Percentiles rank a stretch among this genome's conserved stretches.
Conservation (phyloP, 108 stramenopile species). For the Pseudonitzschia multistriata region DNA sequence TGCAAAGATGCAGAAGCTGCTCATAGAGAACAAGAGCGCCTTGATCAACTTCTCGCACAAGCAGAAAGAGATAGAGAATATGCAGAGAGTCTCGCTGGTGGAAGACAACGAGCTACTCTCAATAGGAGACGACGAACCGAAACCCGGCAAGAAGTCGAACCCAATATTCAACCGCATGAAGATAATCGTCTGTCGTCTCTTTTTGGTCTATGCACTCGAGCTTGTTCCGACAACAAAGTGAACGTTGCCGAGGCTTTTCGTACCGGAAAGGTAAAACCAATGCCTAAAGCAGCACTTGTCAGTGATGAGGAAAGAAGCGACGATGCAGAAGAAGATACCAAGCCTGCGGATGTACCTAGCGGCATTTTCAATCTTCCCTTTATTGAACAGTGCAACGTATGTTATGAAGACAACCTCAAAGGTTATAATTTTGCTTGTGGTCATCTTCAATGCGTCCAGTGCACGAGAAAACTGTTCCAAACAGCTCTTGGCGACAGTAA, state of each 20-base stretch:
- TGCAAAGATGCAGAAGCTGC: constrained; percentile 51
- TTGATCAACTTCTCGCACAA: constrained; percentile 26
- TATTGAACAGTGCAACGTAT: constrained; percentile 42
- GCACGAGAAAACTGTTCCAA: constrained; percentile 35
- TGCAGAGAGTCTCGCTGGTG: constrained; percentile 27
- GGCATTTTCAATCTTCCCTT: constrained; percentile 23
- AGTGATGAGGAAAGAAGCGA: constrained; percentile 13
- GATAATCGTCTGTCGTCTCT: constrained; percentile 24
- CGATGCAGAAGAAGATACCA: constrained; percentile 13
- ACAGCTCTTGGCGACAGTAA: constrained; percentile 42
- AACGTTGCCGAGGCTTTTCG: constrained; percentile 38
- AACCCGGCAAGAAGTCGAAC: background rate
- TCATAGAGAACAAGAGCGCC: constrained; percentile 40
- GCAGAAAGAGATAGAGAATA: constrained; percentile 37
- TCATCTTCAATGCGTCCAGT: constrained; percentile 40
- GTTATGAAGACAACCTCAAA: constrained; percentile 30
- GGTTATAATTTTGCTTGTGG: constrained; percentile 40
- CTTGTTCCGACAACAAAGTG: constrained; percentile 35
- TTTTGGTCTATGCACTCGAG: constrained; percentile 36
- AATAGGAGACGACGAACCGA: background rate
- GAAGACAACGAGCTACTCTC: constrained; percentile 23
- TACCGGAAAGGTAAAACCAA: constrained; percentile 33
- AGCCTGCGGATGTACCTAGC: constrained; percentile 1
- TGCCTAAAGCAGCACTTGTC: background rate
- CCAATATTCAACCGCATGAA: background rate